phyloP scores from a whole-genome alignment of 208 protist species.

The Trypanosoma grayi region DNA sequence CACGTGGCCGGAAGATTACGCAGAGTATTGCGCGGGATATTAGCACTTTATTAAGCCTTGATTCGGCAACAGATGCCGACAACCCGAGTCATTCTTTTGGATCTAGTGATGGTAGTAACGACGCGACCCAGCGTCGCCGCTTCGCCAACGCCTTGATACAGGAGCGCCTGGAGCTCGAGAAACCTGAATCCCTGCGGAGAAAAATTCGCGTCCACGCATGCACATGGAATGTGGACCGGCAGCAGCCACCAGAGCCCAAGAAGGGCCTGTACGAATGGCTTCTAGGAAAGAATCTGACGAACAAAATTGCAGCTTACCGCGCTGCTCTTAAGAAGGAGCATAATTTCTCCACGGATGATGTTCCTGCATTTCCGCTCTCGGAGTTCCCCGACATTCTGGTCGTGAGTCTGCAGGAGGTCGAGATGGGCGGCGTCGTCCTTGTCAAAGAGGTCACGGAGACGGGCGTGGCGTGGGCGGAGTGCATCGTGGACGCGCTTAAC shows the following conservation, averaged over 20 bases:
- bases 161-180: slow-evolving; percentile 3
- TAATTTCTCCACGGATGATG: not conserved
- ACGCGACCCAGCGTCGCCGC: not conserved
- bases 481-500: slow-evolving; percentile 55
- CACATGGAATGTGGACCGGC: slow-evolving; percentile 82
- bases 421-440: slow-evolving; percentile 75
- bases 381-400: slow-evolving; percentile 76
- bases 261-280: slow-evolving; percentile 45
- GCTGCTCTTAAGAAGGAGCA: slow-evolving; percentile 18
- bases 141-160: slow-evolving; percentile 4
- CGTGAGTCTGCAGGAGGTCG: slow-evolving; percentile 83
- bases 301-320: slow-evolving; percentile 33
- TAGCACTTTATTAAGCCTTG: not conserved
- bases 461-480: slow-evolving; percentile 57
- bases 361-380: slow-evolving; percentile 14
- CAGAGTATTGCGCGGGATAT: no score
- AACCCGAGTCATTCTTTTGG: not conserved
- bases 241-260: slow-evolving; percentile 32
- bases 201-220: slow-evolving; percentile 59
- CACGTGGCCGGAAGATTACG: no score
- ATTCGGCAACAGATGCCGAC: not conserved
- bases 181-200: not conserved
- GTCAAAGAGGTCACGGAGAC: slow-evolving; percentile 67
- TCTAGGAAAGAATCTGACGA: slow-evolving; percentile 37
- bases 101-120: not conserved